Evolutionary conservation across 176 grass and related monocot genomes (phyloP).

Genomic region (Puccinellia tenuiflora): DNA sequence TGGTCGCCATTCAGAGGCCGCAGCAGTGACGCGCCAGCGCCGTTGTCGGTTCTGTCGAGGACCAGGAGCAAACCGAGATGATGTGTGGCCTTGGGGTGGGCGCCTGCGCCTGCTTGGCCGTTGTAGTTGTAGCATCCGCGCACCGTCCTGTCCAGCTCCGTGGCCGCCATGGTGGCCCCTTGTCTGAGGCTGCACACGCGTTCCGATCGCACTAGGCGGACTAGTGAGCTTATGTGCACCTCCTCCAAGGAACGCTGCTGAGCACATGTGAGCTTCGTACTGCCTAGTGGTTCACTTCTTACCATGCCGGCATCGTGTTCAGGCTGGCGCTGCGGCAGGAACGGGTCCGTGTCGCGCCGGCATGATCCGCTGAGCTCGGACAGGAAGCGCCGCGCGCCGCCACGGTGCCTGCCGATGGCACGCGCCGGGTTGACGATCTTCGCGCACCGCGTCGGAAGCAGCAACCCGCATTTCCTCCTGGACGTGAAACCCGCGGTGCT

Average conservation of each 20-base stretch:
- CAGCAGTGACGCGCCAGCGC: not conserved
- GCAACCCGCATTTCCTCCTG: slow-evolving; percentile 51
- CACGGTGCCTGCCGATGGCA: slow-evolving; percentile 22
- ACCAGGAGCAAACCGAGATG: slow-evolving; percentile 36
- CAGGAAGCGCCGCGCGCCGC: not conserved
- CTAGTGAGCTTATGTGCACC: slow-evolving; percentile 48
- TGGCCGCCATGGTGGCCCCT: slow-evolving; percentile 2
- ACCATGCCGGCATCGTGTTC: slow-evolving; percentile 28
- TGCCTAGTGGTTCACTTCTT: not conserved
- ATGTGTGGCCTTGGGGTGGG: slow-evolving; percentile 24
- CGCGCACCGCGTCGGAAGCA: slow-evolving; percentile 53
- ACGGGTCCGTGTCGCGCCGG: not conserved
- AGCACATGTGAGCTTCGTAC: not conserved
- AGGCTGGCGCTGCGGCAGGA: slow-evolving; percentile 12
- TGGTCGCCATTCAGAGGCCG: not conserved
- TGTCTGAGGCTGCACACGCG: not conserved
- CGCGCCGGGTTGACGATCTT: slow-evolving; percentile 53
- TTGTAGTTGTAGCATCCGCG: slow-evolving; percentile 22
- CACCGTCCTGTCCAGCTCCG: slow-evolving; percentile 36
- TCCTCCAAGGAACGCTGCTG: slow-evolving; percentile 67
- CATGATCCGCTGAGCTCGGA: not conserved
- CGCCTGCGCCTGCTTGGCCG: not conserved
- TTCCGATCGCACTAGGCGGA: slow-evolving; percentile 21
- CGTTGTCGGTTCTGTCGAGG: slow-evolving; percentile 26
- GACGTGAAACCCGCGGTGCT: slow-evolving; percentile 41